Evolutionary conservation across 1,139 yeast species (phyloP).

Genomic region (Pichia sp.): DNA sequence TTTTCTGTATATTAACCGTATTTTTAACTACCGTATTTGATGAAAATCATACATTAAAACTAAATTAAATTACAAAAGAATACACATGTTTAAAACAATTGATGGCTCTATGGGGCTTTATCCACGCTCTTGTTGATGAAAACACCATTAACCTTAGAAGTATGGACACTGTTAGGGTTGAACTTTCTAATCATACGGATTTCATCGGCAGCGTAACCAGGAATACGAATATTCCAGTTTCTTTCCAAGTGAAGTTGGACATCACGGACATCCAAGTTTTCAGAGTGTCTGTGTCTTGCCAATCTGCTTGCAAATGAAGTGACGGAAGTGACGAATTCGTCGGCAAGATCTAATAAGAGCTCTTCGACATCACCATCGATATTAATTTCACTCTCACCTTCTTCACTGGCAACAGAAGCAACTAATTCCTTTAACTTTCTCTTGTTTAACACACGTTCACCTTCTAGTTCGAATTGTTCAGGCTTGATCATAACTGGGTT

Average conservation of each 20-base stretch:
- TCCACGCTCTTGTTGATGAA: constrained; percentile 39
- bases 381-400: constrained; percentile 85
- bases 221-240: constrained; percentile 94
- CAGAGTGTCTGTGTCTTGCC: constrained; percentile 94
- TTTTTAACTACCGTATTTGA: too few species aligned
- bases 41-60: too few species aligned
- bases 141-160: constrained; percentile 67
- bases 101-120: constrained; percentile 23
- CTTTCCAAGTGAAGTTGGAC: constrained; percentile 90
- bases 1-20: too few species aligned
- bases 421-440: constrained; percentile 86
- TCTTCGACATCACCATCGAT: constrained; percentile 98
- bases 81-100: too few species aligned
- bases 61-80: neutral
- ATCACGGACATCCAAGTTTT: constrained; percentile 82
- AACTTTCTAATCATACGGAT: constrained; percentile 80
- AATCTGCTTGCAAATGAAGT: constrained; percentile 91
- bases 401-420: constrained; percentile 76
- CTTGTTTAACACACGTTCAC: constrained; percentile 84
- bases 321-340: constrained; percentile 89
- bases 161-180: constrained; percentile 71
- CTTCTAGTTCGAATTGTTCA: constrained; percentile 80
- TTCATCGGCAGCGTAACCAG: constrained; percentile 92
- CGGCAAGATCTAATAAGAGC: constrained; percentile 85
- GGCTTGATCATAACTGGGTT: constrained; percentile 77